Percentiles rank a stretch among this genome's conserved stretches.
Conservation (phyloP, 208 protist species). For the Endotrypanum monterogeii region DNA sequence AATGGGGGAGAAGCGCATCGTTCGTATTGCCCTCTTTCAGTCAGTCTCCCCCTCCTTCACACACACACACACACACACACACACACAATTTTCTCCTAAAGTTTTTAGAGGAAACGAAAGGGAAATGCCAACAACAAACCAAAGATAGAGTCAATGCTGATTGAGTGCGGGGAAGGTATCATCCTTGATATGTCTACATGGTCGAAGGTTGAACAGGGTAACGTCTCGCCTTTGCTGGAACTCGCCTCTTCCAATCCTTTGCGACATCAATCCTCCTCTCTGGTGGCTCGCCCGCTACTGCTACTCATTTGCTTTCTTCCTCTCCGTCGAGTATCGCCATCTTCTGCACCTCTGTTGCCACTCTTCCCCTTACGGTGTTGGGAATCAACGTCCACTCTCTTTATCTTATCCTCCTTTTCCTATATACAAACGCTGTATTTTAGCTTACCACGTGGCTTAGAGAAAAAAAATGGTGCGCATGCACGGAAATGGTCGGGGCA, state of each 20-base stretch:
- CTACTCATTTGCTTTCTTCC: too few relatives aligned
- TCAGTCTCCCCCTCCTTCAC: too few relatives aligned
- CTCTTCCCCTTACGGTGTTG: background rate
- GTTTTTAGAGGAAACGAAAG: background rate
- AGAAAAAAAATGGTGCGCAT: constrained; percentile 96
- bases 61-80: too few relatives aligned
- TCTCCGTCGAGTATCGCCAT: background rate
- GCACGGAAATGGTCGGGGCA: constrained; percentile 99
- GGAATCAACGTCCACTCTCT: background rate
- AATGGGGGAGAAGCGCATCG: background rate
- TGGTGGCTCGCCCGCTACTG: background rate
- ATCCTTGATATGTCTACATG: background rate
- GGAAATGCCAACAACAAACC: background rate
- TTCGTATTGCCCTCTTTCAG: background rate
- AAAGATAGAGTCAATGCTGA: background rate
- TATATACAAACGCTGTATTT: background rate
- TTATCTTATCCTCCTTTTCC: background rate
- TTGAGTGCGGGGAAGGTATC: background rate
- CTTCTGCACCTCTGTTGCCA: background rate
- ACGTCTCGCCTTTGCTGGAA: background rate
- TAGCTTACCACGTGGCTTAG: constrained; percentile 21
- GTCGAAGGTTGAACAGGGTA: background rate
- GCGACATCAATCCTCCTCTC: background rate
- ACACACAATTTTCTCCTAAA: background rate
- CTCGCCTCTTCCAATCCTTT: background rate